phyloP scores from a whole-genome alignment of 495 filamentous ascomycete species.

The Annulohypoxylon maeteangense region DNA sequence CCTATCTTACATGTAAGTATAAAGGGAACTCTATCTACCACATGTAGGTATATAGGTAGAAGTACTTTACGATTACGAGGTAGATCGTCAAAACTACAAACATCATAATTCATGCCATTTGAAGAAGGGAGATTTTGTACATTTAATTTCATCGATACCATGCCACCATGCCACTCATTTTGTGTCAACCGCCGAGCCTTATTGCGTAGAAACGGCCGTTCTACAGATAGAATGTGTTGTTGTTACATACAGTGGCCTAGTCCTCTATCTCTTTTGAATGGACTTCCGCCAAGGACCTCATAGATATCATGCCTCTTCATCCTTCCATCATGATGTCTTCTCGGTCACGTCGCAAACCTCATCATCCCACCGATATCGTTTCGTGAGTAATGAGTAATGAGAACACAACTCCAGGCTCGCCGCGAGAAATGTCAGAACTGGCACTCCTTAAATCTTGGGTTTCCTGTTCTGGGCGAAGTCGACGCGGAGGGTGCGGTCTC shows the following conservation, averaged over 20 bases:
- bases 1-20: not conserved
- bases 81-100: not conserved
- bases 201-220: constrained; percentile 11
- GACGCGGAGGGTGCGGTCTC: constrained; percentile 72
- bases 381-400: not conserved
- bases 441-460: not conserved
- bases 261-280: constrained; percentile 4
- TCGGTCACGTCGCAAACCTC: constrained; percentile 9
- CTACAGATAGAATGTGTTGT: constrained; percentile 30
- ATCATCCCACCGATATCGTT: not conserved
- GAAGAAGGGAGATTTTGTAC: constrained; percentile 29
- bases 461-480: constrained; percentile 59
- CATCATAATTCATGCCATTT: not conserved
- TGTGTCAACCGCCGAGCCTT: constrained; percentile 2
- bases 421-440: not conserved
- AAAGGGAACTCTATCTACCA: no score
- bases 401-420: not conserved
- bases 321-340: constrained; percentile 7
- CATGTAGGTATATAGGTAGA: no score
- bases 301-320: not conserved
- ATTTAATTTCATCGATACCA: constrained; percentile 21
- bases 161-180: constrained; percentile 2
- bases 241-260: constrained; percentile 39
- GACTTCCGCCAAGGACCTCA: constrained; percentile 9
- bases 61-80: no score